Evolutionary conservation across 2,329 filamentous ascomycete species (phyloP).

Genomic region (Fusarium vanettenii): DNA sequence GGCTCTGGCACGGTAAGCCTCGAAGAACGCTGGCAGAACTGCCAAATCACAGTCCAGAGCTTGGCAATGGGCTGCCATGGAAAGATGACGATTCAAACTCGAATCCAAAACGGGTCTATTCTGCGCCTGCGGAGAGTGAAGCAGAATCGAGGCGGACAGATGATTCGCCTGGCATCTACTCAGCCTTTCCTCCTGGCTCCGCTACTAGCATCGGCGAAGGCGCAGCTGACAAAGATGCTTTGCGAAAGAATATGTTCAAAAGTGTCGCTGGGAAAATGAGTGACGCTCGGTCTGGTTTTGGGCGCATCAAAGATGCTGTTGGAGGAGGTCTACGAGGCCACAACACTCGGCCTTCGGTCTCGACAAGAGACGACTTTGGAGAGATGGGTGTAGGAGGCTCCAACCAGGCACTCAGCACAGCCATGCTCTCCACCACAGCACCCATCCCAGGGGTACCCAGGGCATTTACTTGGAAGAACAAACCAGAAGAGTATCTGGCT

Average conservation of each 20-base stretch:
- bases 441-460: slow-evolving; percentile 53
- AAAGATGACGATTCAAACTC: slow-evolving; percentile 60
- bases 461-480: slow-evolving; percentile 73
- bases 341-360: slow-evolving; percentile 60
- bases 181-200: slow-evolving; percentile 58
- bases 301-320: slow-evolving; percentile 87
- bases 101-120: slow-evolving; percentile 62
- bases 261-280: slow-evolving; percentile 82
- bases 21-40: slow-evolving; percentile 68
- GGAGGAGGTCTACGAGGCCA: slow-evolving; percentile 70
- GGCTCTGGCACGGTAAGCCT: slow-evolving; percentile 94
- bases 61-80: slow-evolving; percentile 62
- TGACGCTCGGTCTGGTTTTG: slow-evolving; percentile 84
- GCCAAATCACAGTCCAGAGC: slow-evolving; percentile 60
- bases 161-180: slow-evolving; percentile 57
- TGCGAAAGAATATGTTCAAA: slow-evolving; percentile 78
- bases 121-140: slow-evolving; percentile 66
- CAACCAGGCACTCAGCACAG: slow-evolving; percentile 30
- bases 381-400: slow-evolving; percentile 45
- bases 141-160: slow-evolving; percentile 57
- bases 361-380: slow-evolving; percentile 62
- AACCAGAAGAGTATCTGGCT: slow-evolving; percentile 68
- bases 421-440: slow-evolving; percentile 51
- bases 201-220: slow-evolving; percentile 60
- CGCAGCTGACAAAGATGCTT: slow-evolving; percentile 65